phyloP scores from a whole-genome alignment of 192 early-diverging fungal genomes.

The Chytriomyces hyalinus region DNA sequence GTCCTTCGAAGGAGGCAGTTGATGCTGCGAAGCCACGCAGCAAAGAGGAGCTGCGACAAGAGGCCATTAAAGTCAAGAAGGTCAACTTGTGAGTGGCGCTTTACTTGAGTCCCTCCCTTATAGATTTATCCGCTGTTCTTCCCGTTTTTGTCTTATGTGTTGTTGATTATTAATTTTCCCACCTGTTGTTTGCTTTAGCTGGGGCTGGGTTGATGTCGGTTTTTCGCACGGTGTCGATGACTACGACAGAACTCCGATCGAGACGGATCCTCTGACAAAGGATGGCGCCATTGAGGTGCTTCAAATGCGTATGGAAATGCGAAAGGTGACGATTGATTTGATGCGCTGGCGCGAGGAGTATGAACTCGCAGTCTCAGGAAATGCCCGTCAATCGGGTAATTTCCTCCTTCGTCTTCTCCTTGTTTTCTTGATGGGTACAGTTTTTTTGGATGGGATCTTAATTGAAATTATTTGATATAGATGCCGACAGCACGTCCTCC shows the following conservation, averaged over 20 bases:
- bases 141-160: no score
- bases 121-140: not conserved
- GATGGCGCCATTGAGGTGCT: constrained; percentile 35
- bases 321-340: constrained; percentile 23
- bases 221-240: constrained; percentile 33
- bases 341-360: constrained; percentile 33
- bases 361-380: constrained; percentile 10
- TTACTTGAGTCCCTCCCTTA: not conserved
- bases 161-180: not conserved
- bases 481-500: not conserved
- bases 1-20: constrained; percentile 3
- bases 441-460: no score
- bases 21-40: not conserved
- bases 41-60: not conserved
- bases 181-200: not conserved
- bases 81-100: constrained; percentile 26
- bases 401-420: no score
- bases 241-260: constrained; percentile 37
- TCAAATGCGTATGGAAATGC: constrained; percentile 34
- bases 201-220: constrained; percentile 38
- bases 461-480: not conserved
- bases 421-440: no score
- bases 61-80: constrained; percentile 23
- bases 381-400: not conserved
- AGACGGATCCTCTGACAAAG: constrained; percentile 30